Conservation (phyloP, 2,329 filamentous ascomycete genomes). For the Beauveria scarabaeidicola region DNA sequence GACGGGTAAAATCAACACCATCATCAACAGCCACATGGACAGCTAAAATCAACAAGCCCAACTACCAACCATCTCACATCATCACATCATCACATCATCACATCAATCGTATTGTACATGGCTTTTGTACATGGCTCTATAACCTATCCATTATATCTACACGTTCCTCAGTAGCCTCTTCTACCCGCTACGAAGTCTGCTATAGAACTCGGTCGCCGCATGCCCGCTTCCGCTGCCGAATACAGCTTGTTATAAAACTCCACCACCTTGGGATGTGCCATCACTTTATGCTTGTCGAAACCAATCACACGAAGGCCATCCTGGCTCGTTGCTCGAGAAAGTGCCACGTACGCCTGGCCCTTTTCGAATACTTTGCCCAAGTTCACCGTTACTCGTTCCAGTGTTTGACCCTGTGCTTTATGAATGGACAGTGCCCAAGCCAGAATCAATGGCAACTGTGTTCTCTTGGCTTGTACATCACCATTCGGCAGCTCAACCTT, state of each 20-base stretch:
- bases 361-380: constrained; percentile 91
- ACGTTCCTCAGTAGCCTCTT: constrained; percentile 18
- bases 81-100: no score
- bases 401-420: constrained; percentile 92
- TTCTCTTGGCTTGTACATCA: constrained; percentile 81
- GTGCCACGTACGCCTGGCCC: constrained; percentile 92
- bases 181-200: constrained; percentile 31
- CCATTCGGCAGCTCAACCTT: constrained; percentile 96
- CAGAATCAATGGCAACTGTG: constrained; percentile 78
- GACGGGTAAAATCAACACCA: no score
- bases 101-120: no score
- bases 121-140: neutral
- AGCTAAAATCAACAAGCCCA: no score
- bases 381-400: constrained; percentile 91
- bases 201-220: constrained; percentile 26
- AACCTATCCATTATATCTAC: neutral
- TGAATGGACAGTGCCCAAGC: constrained; percentile 97
- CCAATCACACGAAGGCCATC: constrained; percentile 77
- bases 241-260: constrained; percentile 79
- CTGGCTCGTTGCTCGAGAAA: constrained; percentile 86
- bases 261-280: constrained; percentile 83
- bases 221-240: constrained; percentile 52
- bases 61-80: no score
- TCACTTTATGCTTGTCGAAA: constrained; percentile 85
- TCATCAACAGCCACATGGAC: no score